A percentile compares a stretch with the other conserved stretches of the same genome.
Evolutionary conservation across 164 flowering plant genomes (phyloP).

Genomic region (Kalanchoe fedtschenkoi): DNA sequence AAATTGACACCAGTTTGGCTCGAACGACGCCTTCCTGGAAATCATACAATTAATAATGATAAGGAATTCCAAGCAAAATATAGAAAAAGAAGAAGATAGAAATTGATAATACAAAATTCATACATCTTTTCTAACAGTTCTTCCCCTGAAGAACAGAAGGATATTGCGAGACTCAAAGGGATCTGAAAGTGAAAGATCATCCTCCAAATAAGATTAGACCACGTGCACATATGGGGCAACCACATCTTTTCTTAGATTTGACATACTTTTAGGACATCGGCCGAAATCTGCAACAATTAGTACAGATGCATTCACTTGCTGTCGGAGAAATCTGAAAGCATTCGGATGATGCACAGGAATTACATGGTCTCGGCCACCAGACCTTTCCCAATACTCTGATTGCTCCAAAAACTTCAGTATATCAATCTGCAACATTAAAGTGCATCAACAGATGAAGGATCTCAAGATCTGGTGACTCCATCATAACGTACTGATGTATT

Average conservation of each 20-base stretch:
- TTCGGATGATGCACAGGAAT: conserved; percentile 98
- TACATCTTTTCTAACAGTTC: conserved; percentile 88
- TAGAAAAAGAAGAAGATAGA: conserved; percentile 1
- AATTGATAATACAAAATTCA: conserved; percentile 7
- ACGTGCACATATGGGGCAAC: conserved; percentile 92
- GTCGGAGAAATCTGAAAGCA: conserved; percentile 80
- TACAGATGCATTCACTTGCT: conserved; percentile 74
- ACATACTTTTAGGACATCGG: conserved; percentile 52
- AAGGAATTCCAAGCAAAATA: background rate
- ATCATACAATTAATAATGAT: background rate
- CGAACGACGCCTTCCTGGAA: conserved; percentile 79
- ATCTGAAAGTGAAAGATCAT: conserved; percentile 36
- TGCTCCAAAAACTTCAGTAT: conserved; percentile 47
- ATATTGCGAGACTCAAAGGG: conserved; percentile 66
- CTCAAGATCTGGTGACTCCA: background rate
- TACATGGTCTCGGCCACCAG: conserved; percentile 85
- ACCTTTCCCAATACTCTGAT: conserved; percentile 70
- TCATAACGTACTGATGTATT: background rate
- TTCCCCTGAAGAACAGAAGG: conserved; percentile 81
- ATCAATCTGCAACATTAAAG: conserved; percentile 45
- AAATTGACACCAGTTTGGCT: conserved; percentile 43
- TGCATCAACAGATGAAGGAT: background rate
- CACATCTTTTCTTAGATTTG: conserved; percentile 76
- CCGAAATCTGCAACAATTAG: conserved; percentile 93
- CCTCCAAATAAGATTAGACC: conserved; percentile 60